phyloP scores from a whole-genome alignment of 306 rosid species.

The Vachellia pachyceras region DNA sequence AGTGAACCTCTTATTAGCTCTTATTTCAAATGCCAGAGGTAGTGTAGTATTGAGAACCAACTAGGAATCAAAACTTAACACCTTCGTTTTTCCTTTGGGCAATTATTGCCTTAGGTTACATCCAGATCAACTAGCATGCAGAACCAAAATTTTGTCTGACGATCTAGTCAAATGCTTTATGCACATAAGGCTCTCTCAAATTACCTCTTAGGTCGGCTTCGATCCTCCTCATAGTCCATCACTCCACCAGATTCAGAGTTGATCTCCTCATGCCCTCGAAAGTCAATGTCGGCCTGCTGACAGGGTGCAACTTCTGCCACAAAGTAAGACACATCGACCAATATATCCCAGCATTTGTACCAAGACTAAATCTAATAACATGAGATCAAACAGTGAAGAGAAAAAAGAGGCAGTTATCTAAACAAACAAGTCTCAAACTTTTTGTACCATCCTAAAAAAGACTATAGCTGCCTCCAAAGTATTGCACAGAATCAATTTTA shows the following conservation, averaged over 20 bases:
- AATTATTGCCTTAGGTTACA: background rate
- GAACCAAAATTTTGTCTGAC: conserved; percentile 2
- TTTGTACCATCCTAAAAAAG: background rate
- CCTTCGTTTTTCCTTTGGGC: background rate
- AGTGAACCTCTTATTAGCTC: too few species aligned
- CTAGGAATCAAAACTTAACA: background rate
- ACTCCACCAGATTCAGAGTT: conserved; percentile 99
- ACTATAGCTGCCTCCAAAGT: conserved; percentile 12
- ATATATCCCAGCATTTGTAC: conserved; percentile 56
- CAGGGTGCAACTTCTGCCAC: conserved; percentile 99
- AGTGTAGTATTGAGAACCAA: conserved; percentile 1
- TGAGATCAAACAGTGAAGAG: conserved; percentile 25
- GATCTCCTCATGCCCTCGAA: conserved; percentile 98
- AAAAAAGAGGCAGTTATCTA: conserved; percentile 26
- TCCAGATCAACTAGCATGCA: conserved; percentile 12
- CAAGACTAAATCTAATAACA: conserved; percentile 31
- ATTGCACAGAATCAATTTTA: background rate
- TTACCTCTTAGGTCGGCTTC: conserved; percentile 96
- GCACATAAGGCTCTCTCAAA: conserved; percentile 12
- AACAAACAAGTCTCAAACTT: conserved; percentile 23
- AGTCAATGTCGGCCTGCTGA: conserved; percentile 97
- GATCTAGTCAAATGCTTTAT: conserved; percentile 20
- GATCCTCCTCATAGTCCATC: conserved; percentile 98
- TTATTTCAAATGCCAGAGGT: too few species aligned
- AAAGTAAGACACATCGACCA: conserved; percentile 97